These are phyloP conservation scores for Epichloe typhina DNA, from an alignment of 2,329 filamentous ascomycete species.

Conservation along the genomic window DNA sequence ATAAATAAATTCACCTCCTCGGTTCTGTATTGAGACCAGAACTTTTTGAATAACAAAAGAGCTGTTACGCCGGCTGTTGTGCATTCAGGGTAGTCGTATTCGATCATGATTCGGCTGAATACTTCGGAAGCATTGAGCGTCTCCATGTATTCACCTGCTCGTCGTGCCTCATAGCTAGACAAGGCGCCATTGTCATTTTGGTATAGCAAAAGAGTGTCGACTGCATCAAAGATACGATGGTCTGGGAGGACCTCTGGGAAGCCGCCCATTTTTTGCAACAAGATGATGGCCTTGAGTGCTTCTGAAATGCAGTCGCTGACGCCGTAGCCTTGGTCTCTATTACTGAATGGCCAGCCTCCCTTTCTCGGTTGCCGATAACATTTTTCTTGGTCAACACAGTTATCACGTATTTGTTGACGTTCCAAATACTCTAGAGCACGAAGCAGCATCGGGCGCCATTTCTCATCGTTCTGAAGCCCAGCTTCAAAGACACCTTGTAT, in stretches of 20 bases:
- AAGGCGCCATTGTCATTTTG: slow-evolving; percentile 79
- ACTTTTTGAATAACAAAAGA: slow-evolving; percentile 64
- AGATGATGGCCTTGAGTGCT: slow-evolving; percentile 72
- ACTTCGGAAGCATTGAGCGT: slow-evolving; percentile 90
- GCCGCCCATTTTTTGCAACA: slow-evolving; percentile 65
- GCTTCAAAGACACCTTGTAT: slow-evolving; percentile 73
- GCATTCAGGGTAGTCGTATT: slow-evolving; percentile 97
- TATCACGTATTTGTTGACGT: slow-evolving; percentile 77
- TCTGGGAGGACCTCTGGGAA: slow-evolving; percentile 66
- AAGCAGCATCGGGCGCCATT: slow-evolving; percentile 70
- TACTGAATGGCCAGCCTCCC: slow-evolving; percentile 95
- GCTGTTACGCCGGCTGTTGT: slow-evolving; percentile 90
- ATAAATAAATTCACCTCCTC: slow-evolving; percentile 65
- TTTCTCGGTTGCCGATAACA: slow-evolving; percentile 87
- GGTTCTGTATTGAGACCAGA: slow-evolving; percentile 69
- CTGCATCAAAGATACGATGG: slow-evolving; percentile 68
- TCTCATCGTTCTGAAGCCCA: slow-evolving; percentile 61
- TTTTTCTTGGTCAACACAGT: slow-evolving; percentile 60
- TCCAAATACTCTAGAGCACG: slow-evolving; percentile 80
- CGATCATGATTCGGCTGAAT: slow-evolving; percentile 94
- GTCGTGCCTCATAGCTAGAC: slow-evolving; percentile 76
- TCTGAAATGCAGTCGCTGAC: slow-evolving; percentile 93
- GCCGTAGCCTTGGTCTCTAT: slow-evolving; percentile 79
- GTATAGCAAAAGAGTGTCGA: slow-evolving; percentile 84
- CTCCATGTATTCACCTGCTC: slow-evolving; percentile 68